Conservation (phyloP, 345 rosid species). For the Citrus maxima region DNA sequence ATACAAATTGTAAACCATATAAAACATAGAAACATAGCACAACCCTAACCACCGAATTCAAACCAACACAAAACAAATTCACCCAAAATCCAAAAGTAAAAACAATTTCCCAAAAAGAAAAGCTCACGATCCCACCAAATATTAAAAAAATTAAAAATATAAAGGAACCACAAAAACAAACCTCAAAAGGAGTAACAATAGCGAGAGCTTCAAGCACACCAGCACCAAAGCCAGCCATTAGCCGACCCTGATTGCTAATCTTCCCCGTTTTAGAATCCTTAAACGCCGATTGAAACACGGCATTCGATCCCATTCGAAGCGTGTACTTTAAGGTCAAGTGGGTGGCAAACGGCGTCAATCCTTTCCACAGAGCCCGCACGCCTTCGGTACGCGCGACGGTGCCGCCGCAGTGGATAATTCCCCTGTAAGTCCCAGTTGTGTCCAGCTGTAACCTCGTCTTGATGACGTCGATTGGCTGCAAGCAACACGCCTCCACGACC, state of each 20-base stretch:
- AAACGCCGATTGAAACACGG: slow-evolving; percentile 64
- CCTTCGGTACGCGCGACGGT: slow-evolving; percentile 72
- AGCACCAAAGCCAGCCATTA: slow-evolving; percentile 86
- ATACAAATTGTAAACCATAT: not conserved
- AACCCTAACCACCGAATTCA: not conserved
- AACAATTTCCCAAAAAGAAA: not conserved
- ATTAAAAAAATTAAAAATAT: not conserved
- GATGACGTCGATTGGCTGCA: slow-evolving; percentile 94
- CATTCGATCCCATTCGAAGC: slow-evolving; percentile 93
- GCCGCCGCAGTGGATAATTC: slow-evolving; percentile 77
- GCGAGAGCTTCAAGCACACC: slow-evolving; percentile 94
- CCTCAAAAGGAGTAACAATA: slow-evolving; percentile 96
- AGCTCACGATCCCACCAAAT: not conserved
- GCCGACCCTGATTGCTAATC: slow-evolving; percentile 52
- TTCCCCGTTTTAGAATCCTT: slow-evolving; percentile 79
- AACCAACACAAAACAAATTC: not conserved
- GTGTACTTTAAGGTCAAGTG: slow-evolving; percentile 88
- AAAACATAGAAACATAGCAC: not conserved
- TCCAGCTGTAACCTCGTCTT: slow-evolving; percentile 94
- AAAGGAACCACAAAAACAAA: slow-evolving; percentile 2
- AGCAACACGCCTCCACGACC: slow-evolving; percentile 79
- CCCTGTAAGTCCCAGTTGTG: slow-evolving; percentile 57
- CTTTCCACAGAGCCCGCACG: slow-evolving; percentile 88
- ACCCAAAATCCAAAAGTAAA: not conserved
- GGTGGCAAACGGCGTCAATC: slow-evolving; percentile 90